Conservation (phyloP, 1,139 yeast genomes). For the Blastobotrys buckinghamii region DNA sequence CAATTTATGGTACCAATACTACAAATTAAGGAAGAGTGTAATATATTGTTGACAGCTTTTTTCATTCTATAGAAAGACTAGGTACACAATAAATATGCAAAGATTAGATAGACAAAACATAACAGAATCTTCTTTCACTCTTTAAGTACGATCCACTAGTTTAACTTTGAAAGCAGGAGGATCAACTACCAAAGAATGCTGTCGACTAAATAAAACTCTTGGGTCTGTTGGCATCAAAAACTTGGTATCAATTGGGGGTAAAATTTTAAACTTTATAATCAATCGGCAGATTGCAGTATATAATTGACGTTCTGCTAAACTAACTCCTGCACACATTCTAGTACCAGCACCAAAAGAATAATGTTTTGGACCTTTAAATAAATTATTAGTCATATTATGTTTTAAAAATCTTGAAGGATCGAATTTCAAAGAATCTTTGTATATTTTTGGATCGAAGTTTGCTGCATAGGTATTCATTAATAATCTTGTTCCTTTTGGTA, state of each 20-base stretch:
- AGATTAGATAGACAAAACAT: no score
- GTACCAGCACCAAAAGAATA: conserved; percentile 67
- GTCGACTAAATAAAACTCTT: conserved; percentile 19
- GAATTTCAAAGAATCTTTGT: conserved; percentile 45
- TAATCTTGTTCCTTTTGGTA: conserved; percentile 53
- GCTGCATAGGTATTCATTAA: conserved; percentile 69
- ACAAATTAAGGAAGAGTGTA: no score
- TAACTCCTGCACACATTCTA: conserved; percentile 62
- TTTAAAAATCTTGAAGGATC: conserved; percentile 55
- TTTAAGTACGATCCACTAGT: neutral
- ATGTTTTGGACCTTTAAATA: conserved; percentile 37
- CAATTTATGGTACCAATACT: no score
- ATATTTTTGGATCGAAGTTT: conserved; percentile 52
- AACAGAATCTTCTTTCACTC: neutral
- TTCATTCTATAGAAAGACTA: no score
- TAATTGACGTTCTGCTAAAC: conserved; percentile 57
- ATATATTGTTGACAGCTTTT: no score
- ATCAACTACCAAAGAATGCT: conserved; percentile 23
- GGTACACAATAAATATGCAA: no score
- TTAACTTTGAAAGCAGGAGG: conserved; percentile 26
- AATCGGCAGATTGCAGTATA: conserved; percentile 43
- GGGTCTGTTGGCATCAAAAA: conserved; percentile 24
- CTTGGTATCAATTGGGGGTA: conserved; percentile 36
- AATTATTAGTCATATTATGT: no score
- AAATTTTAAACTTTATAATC: conserved; percentile 38